Evolutionary conservation across 2,329 filamentous ascomycete species (phyloP).

Genomic region (Macrophomina tecta): DNA sequence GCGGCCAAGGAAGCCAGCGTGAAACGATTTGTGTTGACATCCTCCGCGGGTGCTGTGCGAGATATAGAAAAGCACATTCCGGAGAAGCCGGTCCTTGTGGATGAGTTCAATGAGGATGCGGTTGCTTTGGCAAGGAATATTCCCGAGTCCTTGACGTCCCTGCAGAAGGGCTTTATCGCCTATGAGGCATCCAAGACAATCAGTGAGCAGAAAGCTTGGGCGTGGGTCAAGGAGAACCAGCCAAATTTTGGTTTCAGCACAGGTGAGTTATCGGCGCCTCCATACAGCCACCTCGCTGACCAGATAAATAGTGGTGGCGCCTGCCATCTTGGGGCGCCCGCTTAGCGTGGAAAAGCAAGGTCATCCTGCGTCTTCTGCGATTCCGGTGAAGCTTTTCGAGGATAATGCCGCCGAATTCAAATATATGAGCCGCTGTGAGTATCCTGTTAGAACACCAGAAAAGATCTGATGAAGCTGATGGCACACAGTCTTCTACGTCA

Average conservation of each 20-base stretch:
- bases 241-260: slow-evolving; percentile 49
- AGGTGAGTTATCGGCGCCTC: not conserved
- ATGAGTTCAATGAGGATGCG: slow-evolving; percentile 43
- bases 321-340: slow-evolving; percentile 29
- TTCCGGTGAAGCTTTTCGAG: slow-evolving; percentile 29
- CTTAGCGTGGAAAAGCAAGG: slow-evolving; percentile 30
- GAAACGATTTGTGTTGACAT: slow-evolving; percentile 53
- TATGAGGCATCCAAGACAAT: slow-evolving; percentile 53
- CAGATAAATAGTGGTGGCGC: slow-evolving; percentile 2
- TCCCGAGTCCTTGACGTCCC: slow-evolving; percentile 30
- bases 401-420: not conserved
- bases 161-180: slow-evolving; percentile 37
- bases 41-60: slow-evolving; percentile 46
- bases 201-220: slow-evolving; percentile 50
- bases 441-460: not conserved
- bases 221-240: slow-evolving; percentile 47
- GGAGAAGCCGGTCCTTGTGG: slow-evolving; percentile 36
- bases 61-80: slow-evolving; percentile 35
- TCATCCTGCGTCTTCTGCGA: slow-evolving; percentile 29
- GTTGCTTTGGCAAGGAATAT: slow-evolving; percentile 40
- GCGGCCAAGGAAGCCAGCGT: slow-evolving; percentile 49
- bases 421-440: not conserved
- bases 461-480: too few species aligned
- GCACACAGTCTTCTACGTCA: slow-evolving; percentile 29
- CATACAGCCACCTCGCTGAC: not conserved